Evolutionary conservation across 768 basidiomycete genomes (phyloP).

Genomic region (Rhizopogon roseolus): DNA sequence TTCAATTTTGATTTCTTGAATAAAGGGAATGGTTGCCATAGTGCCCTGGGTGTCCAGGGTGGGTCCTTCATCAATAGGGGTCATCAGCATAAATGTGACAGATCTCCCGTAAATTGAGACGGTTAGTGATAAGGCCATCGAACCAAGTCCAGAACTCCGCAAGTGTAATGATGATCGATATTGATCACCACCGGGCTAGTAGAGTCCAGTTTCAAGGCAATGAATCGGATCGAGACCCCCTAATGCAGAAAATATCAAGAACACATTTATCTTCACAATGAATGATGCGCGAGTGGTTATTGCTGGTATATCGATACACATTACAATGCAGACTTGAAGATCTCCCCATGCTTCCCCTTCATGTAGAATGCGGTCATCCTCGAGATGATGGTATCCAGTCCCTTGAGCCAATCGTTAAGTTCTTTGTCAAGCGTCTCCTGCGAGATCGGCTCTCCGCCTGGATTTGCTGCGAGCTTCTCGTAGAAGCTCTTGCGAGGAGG

Average conservation of each 20-base stretch:
- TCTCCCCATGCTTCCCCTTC: slow-evolving; percentile 50
- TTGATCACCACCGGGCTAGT: no score
- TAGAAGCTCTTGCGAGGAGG: slow-evolving; percentile 60
- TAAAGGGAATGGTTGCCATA: no score
- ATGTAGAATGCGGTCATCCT: slow-evolving; percentile 50
- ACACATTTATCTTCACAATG: neutral
- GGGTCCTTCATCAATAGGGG: no score
- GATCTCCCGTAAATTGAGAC: no score
- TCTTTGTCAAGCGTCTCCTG: slow-evolving; percentile 49
- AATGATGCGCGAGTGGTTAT: neutral
- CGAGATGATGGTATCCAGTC: slow-evolving; percentile 46
- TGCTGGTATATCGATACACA: neutral
- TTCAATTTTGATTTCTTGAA: no score
- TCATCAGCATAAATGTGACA: no score
- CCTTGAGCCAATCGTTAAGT: slow-evolving; percentile 56
- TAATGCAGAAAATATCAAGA: neutral
- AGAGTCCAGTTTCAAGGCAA: neutral
- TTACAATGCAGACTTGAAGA: slow-evolving; percentile 5
- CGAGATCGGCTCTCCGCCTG: slow-evolving; percentile 46
- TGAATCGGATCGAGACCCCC: neutral
- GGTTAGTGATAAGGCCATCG: no score
- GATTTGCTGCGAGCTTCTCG: slow-evolving; percentile 51
- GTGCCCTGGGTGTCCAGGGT: no score
- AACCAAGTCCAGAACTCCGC: no score
- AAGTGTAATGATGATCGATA: no score